Evolutionary conservation across 495 filamentous ascomycete species (phyloP), one percentile per base, ranked within the genome.

Genomic region (Tuber aestivum): DNA sequence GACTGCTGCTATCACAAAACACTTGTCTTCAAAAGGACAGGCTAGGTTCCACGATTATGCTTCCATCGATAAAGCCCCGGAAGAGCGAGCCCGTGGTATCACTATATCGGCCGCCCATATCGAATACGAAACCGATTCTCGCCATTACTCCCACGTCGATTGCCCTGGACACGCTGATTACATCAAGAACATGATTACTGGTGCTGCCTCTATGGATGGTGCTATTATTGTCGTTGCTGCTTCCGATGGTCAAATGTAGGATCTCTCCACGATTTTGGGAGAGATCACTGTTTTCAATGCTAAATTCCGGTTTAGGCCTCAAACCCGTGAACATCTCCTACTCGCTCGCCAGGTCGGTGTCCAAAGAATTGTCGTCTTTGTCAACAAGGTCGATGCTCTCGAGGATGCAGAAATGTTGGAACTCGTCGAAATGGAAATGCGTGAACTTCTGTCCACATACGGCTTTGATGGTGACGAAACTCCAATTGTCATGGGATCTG

Each of bases 161-260:
- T 99, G 95, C 85, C 95, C 95, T 73, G 95, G 95, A 85, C 95
- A 99, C 90, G 95, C 95, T 84, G 95, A 99, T 93, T 99, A 98
- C 88, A 97, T 99, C 87, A 99, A 99, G 91, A 99, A 99, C 90
- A 97, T 97, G 94, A 97, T 97, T 85, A 97, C 94, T 79, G 94
- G 94, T 88, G 92, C 94, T 76, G 93, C 95, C 78, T 93, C 90
- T 88, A 97, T 97, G 94, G 94, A 97, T 81, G 94, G 95, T 84
- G 95, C 95, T 79, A 93, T 99, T 83, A 97, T 99, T 85, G 95
- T 99, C 75, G 96, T 98, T 82, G 96, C 95, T 84, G 95, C 95
- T 85, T 97, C 93, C 41, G 95, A 99, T 85, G 95, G 95, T 85
- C 95, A 98, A 88, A 99, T 99, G 95, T 91, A 87, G 69, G 84